These are phyloP conservation scores for Apiotrichum veenhuisii DNA, from an alignment of 1,284 basidiomycete species.

Conservation along the genomic window DNA sequence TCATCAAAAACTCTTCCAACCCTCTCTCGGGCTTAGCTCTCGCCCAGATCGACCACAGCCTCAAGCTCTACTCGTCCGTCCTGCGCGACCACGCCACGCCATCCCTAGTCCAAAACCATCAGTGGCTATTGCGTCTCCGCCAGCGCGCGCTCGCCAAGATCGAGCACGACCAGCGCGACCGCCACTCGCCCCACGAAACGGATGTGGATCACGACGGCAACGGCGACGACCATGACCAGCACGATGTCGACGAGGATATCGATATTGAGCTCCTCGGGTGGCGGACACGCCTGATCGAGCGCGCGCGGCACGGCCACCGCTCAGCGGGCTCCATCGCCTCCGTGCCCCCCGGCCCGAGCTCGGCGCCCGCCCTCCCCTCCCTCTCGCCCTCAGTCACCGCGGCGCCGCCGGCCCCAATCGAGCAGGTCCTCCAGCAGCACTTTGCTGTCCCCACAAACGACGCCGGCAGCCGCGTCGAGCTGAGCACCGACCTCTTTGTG, in stretches of 20 bases:
- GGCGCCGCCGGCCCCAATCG: slow-evolving; percentile 4
- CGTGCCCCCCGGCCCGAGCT: not conserved
- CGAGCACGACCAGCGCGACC: slow-evolving; percentile 9
- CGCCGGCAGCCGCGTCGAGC: not conserved
- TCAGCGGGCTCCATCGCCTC: not conserved
- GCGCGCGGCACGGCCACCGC: slow-evolving; percentile 7
- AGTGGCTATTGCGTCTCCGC: slow-evolving; percentile 29
- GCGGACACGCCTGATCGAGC: slow-evolving; percentile 32
- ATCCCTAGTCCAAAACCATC: slow-evolving; percentile 26
- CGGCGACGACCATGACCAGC: not conserved
- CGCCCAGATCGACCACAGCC: slow-evolving; percentile 23
- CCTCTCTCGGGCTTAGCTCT: slow-evolving; percentile 19
- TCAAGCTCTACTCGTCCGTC: slow-evolving; percentile 24
- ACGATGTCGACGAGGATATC: slow-evolving; percentile 1
- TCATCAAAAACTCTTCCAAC: slow-evolving; percentile 23
- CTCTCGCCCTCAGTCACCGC: not conserved
- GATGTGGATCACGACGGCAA: not conserved
- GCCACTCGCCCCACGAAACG: not conserved
- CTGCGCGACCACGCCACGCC: slow-evolving; percentile 17
- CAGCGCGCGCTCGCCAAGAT: slow-evolving; percentile 17
- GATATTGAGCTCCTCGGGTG: slow-evolving; percentile 32
- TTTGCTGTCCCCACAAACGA: slow-evolving; percentile 3
- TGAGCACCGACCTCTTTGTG: slow-evolving; percentile 12
- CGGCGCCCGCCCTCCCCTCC: not conserved
- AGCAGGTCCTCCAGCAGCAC: slow-evolving; percentile 19